Evolutionary conservation across 148 eudicot species (phyloP), one percentile per base, ranked within the genome.

Genomic region (Rhododendron kiyosumense): DNA sequence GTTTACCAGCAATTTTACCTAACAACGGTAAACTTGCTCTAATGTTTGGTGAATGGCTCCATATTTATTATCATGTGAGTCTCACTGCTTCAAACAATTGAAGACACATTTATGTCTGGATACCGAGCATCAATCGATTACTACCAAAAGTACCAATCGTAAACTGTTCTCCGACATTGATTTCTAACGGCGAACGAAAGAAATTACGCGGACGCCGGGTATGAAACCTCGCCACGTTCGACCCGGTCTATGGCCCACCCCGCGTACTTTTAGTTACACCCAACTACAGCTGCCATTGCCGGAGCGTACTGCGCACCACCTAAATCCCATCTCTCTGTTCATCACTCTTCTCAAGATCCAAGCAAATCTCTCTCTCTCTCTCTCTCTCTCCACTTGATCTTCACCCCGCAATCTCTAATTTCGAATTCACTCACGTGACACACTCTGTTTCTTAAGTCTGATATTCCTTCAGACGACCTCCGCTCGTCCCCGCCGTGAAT

Each of bases 281-380:
- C 59, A 83, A 83, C 77, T 81, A 43, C 78, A 83, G 77, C 38
- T 83, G 85, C 85, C 78, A 1, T 32, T 1, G 41, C 43, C 24
- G 84, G 84, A 82, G 75, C 84, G 84, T 63, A 82, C 51, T 65
- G 54, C 57, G 57, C 77, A 65, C 85, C 51, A n/a, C 63, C 63
- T 0, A 1, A 1, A 57, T 7, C 32, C 30, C 32, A 22, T 12
- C 28, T 22, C 22, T 5, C 45, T 41, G 45, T 41, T 41, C 45
- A 5, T 41, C 45, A 5, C 45, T 0, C 45, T 41, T 41, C 45
- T 5, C 45, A 41, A 41, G 45, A 41, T 41, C 45, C 45, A 41
- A 41, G 8, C 45, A 41, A 6, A 0, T 57, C 24, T 59, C 65
- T 20, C n/a, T 71, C 63, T 18, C 85, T 26, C 78, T 28, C 45